A percentile compares a stretch with the other conserved stretches of the same genome.
Conservation (phyloP, 768 basidiomycete species). For the Pisolithus marmoratus region DNA sequence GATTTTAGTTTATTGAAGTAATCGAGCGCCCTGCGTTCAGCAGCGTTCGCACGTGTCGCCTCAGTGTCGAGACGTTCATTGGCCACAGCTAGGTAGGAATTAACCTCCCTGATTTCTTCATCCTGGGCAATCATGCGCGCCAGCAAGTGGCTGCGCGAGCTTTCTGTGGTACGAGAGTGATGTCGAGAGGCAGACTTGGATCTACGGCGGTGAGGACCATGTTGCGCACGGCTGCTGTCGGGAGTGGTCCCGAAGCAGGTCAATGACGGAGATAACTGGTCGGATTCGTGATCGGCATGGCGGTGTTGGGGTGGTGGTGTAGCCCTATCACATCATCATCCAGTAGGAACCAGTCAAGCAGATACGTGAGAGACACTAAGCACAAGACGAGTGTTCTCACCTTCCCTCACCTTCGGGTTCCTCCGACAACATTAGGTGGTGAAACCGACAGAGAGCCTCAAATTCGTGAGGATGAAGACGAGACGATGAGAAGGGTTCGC, state of each 20-base stretch:
- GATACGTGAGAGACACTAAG: not conserved
- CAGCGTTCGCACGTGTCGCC: conserved; percentile 36
- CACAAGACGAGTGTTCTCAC: conserved; percentile 7
- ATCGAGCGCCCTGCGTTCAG: conserved; percentile 44
- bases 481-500: too few species aligned
- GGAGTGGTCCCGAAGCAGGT: conserved; percentile 8
- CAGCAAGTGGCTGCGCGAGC: conserved; percentile 25
- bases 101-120: conserved; percentile 28
- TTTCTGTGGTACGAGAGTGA: conserved; percentile 23
- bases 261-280: conserved; percentile 23
- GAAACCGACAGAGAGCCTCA: conserved; percentile 2
- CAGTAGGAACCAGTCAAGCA: not conserved
- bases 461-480: too few species aligned
- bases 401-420: conserved; percentile 27
- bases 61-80: conserved; percentile 35
- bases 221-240: not conserved
- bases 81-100: conserved; percentile 19
- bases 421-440: conserved; percentile 22
- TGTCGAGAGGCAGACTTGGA: conserved; percentile 23
- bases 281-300: conserved; percentile 23
- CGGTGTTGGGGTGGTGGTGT: conserved; percentile 23
- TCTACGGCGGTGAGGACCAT: not conserved
- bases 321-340: conserved; percentile 9
- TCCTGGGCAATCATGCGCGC: conserved; percentile 24
- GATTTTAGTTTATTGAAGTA: conserved; percentile 37